A percentile compares a stretch with the other conserved stretches of the same genome.
phyloP scores from a whole-genome alignment of 106 monocot genomes.

The Dendrobium catenatum region DNA sequence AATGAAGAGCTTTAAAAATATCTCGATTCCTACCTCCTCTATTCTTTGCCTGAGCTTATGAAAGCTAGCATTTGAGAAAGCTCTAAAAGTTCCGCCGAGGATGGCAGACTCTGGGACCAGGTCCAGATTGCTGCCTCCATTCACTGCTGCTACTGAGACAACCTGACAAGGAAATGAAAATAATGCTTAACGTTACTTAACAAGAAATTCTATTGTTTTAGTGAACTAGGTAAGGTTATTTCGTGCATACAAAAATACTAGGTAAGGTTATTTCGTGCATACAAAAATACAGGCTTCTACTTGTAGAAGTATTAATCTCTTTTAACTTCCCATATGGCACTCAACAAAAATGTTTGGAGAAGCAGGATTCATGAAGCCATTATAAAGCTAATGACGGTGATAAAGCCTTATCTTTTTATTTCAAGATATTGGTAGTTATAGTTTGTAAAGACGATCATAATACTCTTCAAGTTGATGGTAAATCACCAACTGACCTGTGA shows the following conservation, averaged over 20 bases:
- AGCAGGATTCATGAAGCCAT: not conserved
- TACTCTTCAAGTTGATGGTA: not conserved
- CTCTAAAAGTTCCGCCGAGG: constrained; percentile 76
- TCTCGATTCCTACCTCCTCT: constrained; percentile 40
- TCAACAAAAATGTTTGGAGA: not conserved
- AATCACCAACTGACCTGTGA: constrained; percentile 47
- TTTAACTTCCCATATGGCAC: not conserved
- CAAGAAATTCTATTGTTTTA: not conserved
- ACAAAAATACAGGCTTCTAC: not conserved
- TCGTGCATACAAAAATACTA: not conserved
- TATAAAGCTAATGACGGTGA: not conserved
- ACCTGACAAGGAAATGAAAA: constrained; percentile 32
- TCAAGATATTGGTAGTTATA: not conserved
- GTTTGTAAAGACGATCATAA: not conserved
- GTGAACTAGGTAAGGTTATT: too few species aligned
- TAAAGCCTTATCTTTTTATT: too few species aligned
- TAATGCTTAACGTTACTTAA: not conserved
- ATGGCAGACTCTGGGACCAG: constrained; percentile 30
- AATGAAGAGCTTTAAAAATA: not conserved
- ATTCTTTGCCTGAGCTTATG: constrained; percentile 53
- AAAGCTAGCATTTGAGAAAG: constrained; percentile 62
- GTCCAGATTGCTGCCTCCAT: constrained; percentile 36
- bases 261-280: not conserved
- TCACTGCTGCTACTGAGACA: constrained; percentile 58
- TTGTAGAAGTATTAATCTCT: not conserved